These are phyloP conservation scores for Martiniozyma abietophila DNA, from an alignment of 805 yeast genomes.

Conservation along the genomic window DNA sequence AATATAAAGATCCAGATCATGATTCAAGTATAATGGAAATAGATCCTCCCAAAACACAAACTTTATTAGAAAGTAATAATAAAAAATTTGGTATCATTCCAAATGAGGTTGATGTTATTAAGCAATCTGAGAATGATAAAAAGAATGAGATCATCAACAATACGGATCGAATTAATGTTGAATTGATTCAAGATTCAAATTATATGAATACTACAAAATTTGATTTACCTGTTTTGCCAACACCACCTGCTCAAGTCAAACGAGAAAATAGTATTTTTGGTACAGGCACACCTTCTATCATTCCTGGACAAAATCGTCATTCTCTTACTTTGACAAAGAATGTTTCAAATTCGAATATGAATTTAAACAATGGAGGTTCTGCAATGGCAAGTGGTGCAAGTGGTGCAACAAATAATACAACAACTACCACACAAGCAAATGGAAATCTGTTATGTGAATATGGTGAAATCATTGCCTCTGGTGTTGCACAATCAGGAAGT, in stretches of 20 bases:
- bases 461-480: slow-evolving; percentile 55
- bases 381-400: too few relatives aligned
- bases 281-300: neutral
- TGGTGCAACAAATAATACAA: too few relatives aligned
- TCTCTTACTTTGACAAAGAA: too few relatives aligned
- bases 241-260: slow-evolving; percentile 12
- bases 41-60: neutral
- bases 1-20: slow-evolving; percentile 5
- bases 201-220: slow-evolving; percentile 8
- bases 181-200: too few relatives aligned
- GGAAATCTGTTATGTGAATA: slow-evolving; percentile 28
- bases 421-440: slow-evolving; percentile 11
- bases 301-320: neutral
- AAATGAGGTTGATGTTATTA: neutral
- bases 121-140: neutral
- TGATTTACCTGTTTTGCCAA: slow-evolving; percentile 17
- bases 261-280: slow-evolving; percentile 19
- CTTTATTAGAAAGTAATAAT: neutral
- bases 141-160: too few relatives aligned
- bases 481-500: slow-evolving; percentile 28
- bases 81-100: too few relatives aligned
- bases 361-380: too few relatives aligned
- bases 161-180: too few relatives aligned
- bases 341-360: too few relatives aligned
- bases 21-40: slow-evolving; percentile 4